Evolutionary conservation across 352 stramenopile genomes (phyloP), one percentile per base, ranked within the genome.

Genomic region (Phytophthora ohioensis): DNA sequence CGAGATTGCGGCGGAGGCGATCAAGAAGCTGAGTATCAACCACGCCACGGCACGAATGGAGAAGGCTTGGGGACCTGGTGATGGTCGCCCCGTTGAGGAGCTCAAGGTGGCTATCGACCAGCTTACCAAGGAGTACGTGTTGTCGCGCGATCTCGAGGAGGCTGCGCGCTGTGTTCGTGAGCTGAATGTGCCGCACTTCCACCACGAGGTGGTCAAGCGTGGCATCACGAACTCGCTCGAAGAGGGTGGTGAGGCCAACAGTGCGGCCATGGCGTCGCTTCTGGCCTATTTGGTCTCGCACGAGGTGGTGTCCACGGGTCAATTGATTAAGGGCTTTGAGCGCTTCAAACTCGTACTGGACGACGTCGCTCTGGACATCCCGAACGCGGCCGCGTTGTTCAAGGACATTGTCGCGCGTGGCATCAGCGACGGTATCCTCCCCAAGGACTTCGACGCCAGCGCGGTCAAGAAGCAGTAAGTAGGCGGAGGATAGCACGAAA

Each of bases 51-150:
- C 95, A 54, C 88, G 94, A 36, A 93, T 99, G 69, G 97, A 99
- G 78, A 97, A 98, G 65, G 94, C 98, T 6, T 99, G 98, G 98
- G 98, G 98, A 34, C 97, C 97, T 27, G 97, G 93, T 5, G 93
- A 98, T 68, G 93, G 92, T 3, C 91, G 93, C 17, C 88, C 89
- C 7, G 90, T 98, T 2, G 86, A 97, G 56, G 93, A 98, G 59
- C 85, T 98, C 43, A 98, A 98, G 80, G 88, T 98, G 49, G 94
- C 95, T 10, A 97, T 99, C 54, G 85, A 94, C 53, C 96, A 99
- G 71, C 85, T 99, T 30, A 99, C 98, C 67, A 91, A 98, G 75
- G 97, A 99, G 76, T 99, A 98, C 71, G 64, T 99, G 47, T 64
- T 98, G 34, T 98, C 92, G 21, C 82, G 93, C 41, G 94, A 99